Evolutionary conservation across 208 protist species (phyloP), one percentile per base, ranked within the genome.

Genomic region (Phytomonas sp.): DNA sequence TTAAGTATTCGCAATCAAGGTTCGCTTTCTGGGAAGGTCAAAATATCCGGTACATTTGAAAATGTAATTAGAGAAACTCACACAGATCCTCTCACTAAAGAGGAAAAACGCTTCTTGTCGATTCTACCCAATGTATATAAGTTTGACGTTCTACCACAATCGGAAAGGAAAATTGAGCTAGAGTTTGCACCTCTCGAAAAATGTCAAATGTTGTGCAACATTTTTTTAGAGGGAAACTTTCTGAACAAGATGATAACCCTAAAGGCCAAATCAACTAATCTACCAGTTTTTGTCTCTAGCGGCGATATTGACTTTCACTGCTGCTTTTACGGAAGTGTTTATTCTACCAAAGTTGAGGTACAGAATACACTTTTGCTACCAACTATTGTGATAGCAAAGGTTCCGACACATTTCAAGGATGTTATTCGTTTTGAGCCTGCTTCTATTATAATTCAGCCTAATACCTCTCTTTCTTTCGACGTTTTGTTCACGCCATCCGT

Each of bases 1-100:
- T 73, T 97, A 68, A 82, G 63, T n/a, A 34, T 97, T 29, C 23
- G 42, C 16, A 97, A 97, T 75, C 75, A 74, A 52, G 90, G 90
- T 33, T 88, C 89, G 8, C 71, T 92, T 19, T 60, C 73, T 19
- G 81, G 76, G n/a, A 74, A 73, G 26, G 75, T 93, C 26, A 70
- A 80, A 29, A 74, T 95, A 52, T 74, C 81, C 40, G 91, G 88
- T 30, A 76, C 79, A 3, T 78, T 89, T 34, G 83, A 87, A 70
- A 82, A 89, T 63, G 67, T 83, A 11, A 74, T 81, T 0, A 83
- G 87, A 30, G 70, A 80, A 45, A 77, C 81, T 66, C 80, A 88
- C 34, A 81, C 62, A 29, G 74, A 89, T 72, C 79, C 78, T 49
- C 40, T 81, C 32, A 80, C 31, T 2, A 74, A 67, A 6, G 45